Percentiles rank a stretch among this genome's conserved stretches.
Evolutionary conservation across 306 rosid genomes (phyloP).

Genomic region (Fagus crenata): DNA sequence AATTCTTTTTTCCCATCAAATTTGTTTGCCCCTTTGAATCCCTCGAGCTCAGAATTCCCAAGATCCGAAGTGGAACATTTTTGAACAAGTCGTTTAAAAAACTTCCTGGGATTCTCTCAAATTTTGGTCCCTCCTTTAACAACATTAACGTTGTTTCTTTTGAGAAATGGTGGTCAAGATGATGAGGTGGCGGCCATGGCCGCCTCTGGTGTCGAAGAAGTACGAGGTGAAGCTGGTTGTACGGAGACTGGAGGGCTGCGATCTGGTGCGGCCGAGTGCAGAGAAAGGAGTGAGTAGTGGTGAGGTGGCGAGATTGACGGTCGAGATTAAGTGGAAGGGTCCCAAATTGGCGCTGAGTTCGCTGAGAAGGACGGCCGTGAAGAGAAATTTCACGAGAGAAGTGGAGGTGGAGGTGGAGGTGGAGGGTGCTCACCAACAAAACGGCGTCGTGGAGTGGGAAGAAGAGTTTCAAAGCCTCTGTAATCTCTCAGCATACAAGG

Average conservation of each 20-base stretch:
- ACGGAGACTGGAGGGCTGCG: constrained; percentile 49
- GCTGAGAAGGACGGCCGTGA: constrained; percentile 56
- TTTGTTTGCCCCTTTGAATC: background rate
- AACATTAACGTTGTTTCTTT: background rate
- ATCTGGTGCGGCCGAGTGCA: constrained; percentile 44
- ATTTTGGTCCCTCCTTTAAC: background rate
- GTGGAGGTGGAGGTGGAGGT: constrained; percentile 34
- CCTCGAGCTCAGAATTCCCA: background rate
- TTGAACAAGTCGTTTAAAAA: background rate
- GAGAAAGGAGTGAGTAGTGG: constrained; percentile 27
- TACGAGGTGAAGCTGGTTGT: constrained; percentile 59
- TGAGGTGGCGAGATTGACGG: constrained; percentile 37
- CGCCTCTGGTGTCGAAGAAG: constrained; percentile 60
- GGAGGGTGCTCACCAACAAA: background rate
- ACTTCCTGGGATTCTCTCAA: background rate
- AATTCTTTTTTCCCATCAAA: background rate
- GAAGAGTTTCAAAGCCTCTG: constrained; percentile 75
- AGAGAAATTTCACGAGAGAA: constrained; percentile 65
- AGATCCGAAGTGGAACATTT: constrained; percentile 25
- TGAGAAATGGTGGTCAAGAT: constrained; percentile 76
- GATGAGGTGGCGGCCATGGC: constrained; percentile 99
- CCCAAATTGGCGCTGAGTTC: constrained; percentile 65
- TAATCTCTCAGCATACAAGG: constrained; percentile 64
- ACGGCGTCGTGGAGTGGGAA: constrained; percentile 60
- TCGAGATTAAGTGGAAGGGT: constrained; percentile 89